phyloP scores from a whole-genome alignment of 179 eudicot species.

The Gypsophila paniculata region DNA sequence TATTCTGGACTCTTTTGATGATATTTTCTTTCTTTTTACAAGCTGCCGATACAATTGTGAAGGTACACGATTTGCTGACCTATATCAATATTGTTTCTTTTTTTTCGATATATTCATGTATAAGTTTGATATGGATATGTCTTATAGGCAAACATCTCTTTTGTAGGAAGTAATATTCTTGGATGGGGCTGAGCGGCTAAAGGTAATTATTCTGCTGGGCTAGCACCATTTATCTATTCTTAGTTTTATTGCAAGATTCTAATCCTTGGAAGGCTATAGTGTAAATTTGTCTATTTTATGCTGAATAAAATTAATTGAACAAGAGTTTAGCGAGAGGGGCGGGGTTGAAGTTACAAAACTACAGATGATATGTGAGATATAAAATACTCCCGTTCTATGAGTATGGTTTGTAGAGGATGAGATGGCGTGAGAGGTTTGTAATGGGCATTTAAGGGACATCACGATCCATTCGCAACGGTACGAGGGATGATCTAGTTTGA shows the following conservation, averaged over 20 bases:
- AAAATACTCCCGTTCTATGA: no score
- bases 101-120: background rate
- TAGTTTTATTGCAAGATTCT: conserved; percentile 21
- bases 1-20: conserved; percentile 92
- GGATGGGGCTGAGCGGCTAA: conserved; percentile 56
- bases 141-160: conserved; percentile 19
- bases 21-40: conserved; percentile 79
- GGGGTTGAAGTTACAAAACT: background rate
- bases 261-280: conserved; percentile 16
- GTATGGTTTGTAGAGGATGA: no score
- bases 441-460: no score
- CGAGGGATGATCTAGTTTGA: no score
- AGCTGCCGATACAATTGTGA: conserved; percentile 90
- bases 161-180: conserved; percentile 79
- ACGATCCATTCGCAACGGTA: no score
- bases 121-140: background rate
- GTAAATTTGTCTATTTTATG: conserved; percentile 14
- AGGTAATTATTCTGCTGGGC: conserved; percentile 50
- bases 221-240: conserved; percentile 15
- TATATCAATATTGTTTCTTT: background rate
- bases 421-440: no score
- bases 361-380: background rate
- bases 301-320: background rate
- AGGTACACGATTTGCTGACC: conserved; percentile 41
- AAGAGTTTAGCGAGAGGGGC: background rate